Evolutionary conservation across 1,139 yeast species (phyloP).

Genomic region (Arxiozyma heterogenica): DNA sequence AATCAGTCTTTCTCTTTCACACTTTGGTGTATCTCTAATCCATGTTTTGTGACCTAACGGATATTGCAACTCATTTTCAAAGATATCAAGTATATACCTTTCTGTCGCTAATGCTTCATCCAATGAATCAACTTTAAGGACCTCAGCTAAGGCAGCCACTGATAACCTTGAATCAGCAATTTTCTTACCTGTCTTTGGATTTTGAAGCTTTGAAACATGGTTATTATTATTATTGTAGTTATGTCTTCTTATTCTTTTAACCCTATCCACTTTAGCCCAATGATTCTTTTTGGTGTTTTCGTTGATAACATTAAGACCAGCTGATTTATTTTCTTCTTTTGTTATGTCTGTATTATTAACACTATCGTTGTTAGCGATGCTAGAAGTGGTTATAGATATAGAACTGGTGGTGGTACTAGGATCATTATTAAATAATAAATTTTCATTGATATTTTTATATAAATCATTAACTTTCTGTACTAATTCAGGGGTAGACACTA

Average conservation of each 20-base stretch:
- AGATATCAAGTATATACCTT: constrained; percentile 46
- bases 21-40: constrained; percentile 63
- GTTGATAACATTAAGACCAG: background rate
- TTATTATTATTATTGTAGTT: background rate
- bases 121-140: constrained; percentile 44
- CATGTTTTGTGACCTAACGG: constrained; percentile 69
- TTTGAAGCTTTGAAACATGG: background rate
- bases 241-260: background rate
- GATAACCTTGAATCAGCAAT: constrained; percentile 48
- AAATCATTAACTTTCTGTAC: background rate
- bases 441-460: background rate
- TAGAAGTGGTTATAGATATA: background rate
- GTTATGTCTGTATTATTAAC: too few relatives aligned
- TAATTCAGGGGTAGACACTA: background rate
- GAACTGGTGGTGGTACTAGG: background rate
- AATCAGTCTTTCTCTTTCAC: constrained; percentile 43
- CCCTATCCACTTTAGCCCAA: background rate
- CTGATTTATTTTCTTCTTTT: background rate
- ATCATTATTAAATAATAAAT: background rate
- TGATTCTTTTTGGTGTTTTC: background rate
- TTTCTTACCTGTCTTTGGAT: constrained; percentile 6
- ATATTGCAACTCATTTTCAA: constrained; percentile 52
- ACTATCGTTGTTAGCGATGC: background rate
- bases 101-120: constrained; percentile 55
- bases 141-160: constrained; percentile 44